These are phyloP conservation scores for Balansia obtecta DNA, from an alignment of 2,329 filamentous ascomycete species.

Conservation along the genomic window DNA sequence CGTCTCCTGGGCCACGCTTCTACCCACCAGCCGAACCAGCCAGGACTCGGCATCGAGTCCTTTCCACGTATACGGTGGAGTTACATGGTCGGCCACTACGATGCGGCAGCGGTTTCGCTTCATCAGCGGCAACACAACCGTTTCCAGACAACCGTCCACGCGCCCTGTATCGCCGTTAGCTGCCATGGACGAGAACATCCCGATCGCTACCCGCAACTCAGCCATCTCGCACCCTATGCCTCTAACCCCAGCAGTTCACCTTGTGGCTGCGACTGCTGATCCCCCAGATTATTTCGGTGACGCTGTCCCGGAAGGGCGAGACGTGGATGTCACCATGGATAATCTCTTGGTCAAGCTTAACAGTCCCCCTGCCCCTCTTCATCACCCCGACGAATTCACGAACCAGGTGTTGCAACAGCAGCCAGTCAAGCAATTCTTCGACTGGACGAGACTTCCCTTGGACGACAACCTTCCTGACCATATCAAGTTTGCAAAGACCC, in stretches of 20 bases:
- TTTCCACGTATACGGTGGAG: slow-evolving; percentile 48
- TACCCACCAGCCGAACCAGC: slow-evolving; percentile 37
- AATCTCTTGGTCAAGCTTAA: slow-evolving; percentile 3
- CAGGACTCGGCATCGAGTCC: slow-evolving; percentile 36
- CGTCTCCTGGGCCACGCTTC: slow-evolving; percentile 54
- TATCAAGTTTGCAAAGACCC: slow-evolving; percentile 57
- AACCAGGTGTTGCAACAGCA: slow-evolving; percentile 24
- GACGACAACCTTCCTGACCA: slow-evolving; percentile 53
- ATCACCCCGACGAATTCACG: slow-evolving; percentile 30
- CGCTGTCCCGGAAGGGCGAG: slow-evolving; percentile 7
- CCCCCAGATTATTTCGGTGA: slow-evolving; percentile 32
- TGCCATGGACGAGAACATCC: slow-evolving; percentile 22
- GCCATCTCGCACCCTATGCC: slow-evolving; percentile 21
- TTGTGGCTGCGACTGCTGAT: slow-evolving; percentile 9
- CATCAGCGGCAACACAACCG: slow-evolving; percentile 42
- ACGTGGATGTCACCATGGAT: slow-evolving; percentile 3
- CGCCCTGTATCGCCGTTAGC: slow-evolving; percentile 28
- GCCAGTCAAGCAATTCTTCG: slow-evolving; percentile 35
- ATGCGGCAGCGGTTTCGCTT: slow-evolving; percentile 57
- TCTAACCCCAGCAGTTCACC: slow-evolving; percentile 19
- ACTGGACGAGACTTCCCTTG: slow-evolving; percentile 65
- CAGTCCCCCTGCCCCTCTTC: slow-evolving; percentile 11
- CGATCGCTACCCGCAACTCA: slow-evolving; percentile 7
- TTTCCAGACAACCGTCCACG: slow-evolving; percentile 11
- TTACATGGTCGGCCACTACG: slow-evolving; percentile 60